These are phyloP conservation scores for Xerocomus minutiporus DNA, from an alignment of 1,284 basidiomycete genomes.

Conservation along the genomic window DNA sequence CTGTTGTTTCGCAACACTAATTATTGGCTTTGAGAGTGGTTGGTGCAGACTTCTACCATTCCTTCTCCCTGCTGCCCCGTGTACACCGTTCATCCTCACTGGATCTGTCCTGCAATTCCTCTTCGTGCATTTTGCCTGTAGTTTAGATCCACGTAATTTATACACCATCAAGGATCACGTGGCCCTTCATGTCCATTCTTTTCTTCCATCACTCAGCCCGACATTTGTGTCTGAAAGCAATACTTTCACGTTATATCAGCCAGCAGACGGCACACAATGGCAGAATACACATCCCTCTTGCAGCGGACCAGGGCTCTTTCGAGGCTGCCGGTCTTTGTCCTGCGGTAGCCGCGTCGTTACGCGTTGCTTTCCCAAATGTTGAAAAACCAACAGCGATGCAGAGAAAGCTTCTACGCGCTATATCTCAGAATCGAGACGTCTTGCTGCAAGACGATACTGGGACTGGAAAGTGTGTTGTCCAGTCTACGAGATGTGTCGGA, in stretches of 20 bases:
- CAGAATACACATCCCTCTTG: neutral
- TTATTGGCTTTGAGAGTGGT: conserved; percentile 3
- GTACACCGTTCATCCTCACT: conserved; percentile 31
- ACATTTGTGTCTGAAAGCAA: conserved; percentile 16
- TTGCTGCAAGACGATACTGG: conserved; percentile 67
- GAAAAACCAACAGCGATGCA: conserved; percentile 57
- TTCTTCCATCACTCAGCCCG: conserved; percentile 2
- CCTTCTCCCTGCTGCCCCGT: conserved; percentile 3
- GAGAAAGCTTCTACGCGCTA: conserved; percentile 55
- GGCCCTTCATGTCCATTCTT: conserved; percentile 23
- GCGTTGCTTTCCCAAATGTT: conserved; percentile 59
- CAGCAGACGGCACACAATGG: conserved; percentile 16
- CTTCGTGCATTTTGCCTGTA: conserved; percentile 13
- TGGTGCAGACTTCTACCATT: conserved; percentile 1
- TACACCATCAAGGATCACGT: conserved; percentile 15
- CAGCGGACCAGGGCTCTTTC: conserved; percentile 34
- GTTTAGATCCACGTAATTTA: conserved; percentile 13
- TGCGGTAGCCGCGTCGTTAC: conserved; percentile 44
- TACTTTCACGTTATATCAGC: conserved; percentile 16
- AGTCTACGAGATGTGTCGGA: neutral
- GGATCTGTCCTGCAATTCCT: conserved; percentile 3
- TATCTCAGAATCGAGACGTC: conserved; percentile 54
- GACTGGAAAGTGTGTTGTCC: conserved; percentile 64
- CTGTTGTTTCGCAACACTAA: conserved; percentile 2
- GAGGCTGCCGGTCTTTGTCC: conserved; percentile 49